Base-by-base conservation (phyloP, 345 rosid species). In the Aethionema arabicum region DNA sequence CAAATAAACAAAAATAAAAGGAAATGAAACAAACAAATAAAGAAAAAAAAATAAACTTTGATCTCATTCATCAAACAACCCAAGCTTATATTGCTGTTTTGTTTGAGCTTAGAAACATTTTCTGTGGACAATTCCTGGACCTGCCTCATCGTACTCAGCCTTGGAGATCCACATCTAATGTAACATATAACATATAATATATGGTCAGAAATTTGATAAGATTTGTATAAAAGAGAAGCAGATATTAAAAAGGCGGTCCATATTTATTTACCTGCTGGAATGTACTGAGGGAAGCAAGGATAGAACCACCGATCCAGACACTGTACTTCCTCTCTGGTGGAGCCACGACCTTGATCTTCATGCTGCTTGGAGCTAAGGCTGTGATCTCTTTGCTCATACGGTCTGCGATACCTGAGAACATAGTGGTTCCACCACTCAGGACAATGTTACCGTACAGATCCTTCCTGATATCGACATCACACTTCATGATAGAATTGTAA, bases 361-460 rank as follows among this genome's bases (percentile, higher is more conserved):
- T 84, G 80, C 86, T 79, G 74, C 83, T 79, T 4, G 90, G 90
- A 47, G 87, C 85, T 43, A 85, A 80, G 30, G 90, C 87, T 31
- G 83, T 76, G 79, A 85, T 85, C 61, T 85, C 90, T 74, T 82
- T 85, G 83, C 82, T 82, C 90, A 82, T 85, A 75, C 90, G 82
- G 69, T 85, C 90, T 5, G 85, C 90, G 8, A 85, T 82, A 46
- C 91, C 91, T 0, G 85, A 61, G 78, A 85, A 85, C 91, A 85
- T 82, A 52, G 91, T 85, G 54, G 87, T 68, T 59, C 91, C 91
- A 69, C 91, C 91, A 67, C 87, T 82, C 52, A 85, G 90, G 29
- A 85, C 90, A 13, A 85, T 82, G 80, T 82, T 82, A 30, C 90
- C 90, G 32, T 84, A 73, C 4, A 73, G 68, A 53, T 72, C 82